phyloP scores from a whole-genome alignment of 352 stramenopile genomes.

The Phytophthora syringae region DNA sequence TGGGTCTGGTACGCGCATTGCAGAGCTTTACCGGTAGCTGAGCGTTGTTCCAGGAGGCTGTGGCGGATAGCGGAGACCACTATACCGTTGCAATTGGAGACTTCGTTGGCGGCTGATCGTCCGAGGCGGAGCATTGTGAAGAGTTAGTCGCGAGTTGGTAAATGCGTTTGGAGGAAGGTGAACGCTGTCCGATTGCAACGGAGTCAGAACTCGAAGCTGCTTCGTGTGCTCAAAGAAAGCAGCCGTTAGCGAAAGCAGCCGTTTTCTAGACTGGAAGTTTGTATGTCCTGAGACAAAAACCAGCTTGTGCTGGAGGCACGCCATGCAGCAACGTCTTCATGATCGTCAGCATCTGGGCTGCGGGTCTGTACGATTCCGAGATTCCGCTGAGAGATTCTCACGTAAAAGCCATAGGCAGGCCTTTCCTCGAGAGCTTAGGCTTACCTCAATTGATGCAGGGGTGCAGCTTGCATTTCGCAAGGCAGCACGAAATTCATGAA shows the following conservation, averaged over 20 bases:
- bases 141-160: neutral
- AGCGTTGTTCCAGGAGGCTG: slow-evolving; percentile 28
- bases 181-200: slow-evolving; percentile 14
- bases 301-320: slow-evolving; percentile 4
- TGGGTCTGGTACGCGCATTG: slow-evolving; percentile 50
- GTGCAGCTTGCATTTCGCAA: too few relatives aligned
- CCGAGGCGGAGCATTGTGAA: slow-evolving; percentile 35
- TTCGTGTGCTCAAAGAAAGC: slow-evolving; percentile 20
- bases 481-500: too few relatives aligned
- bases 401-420: neutral
- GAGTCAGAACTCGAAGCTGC: slow-evolving; percentile 31
- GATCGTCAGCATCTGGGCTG: slow-evolving; percentile 18
- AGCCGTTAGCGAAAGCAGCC: slow-evolving; percentile 21
- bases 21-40: neutral
- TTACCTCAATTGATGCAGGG: too few relatives aligned
- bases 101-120: slow-evolving; percentile 29
- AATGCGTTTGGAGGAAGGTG: neutral
- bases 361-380: neutral
- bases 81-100: slow-evolving; percentile 16
- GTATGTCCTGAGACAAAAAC: slow-evolving; percentile 25
- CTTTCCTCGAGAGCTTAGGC: slow-evolving; percentile 3
- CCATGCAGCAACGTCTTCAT: slow-evolving; percentile 15
- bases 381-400: slow-evolving; percentile 3
- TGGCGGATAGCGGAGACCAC: slow-evolving; percentile 22
- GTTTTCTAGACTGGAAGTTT: too few relatives aligned